Evolutionary conservation across 331 rosid genomes (phyloP), one percentile per base, ranked within the genome.

Genomic region (Quercus lobata): DNA sequence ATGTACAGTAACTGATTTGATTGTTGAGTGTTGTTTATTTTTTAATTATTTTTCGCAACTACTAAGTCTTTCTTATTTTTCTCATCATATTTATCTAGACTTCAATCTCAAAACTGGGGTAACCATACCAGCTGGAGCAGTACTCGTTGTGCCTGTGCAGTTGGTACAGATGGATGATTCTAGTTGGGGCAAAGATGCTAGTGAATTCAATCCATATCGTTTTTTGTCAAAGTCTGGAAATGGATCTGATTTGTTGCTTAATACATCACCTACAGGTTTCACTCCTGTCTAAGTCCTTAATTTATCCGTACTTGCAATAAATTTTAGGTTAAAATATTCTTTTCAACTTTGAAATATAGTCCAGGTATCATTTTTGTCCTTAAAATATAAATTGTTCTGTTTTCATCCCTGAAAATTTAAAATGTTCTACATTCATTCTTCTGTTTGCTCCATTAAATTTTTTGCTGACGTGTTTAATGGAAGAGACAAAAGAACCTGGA

Each of bases 121-220:
- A 76, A 91, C 88, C 69, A 78, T 93, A 62, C 98, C 95, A 55
- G 90, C 95, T 79, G 95, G 92, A 74, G 84, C 95, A 71, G 70
- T 84, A 57, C 68, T 91, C 63, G 95, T 90, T 83, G 92, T 85
- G 57, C 98, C 97, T n/a, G 78, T 90, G 46, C 90, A 89, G 77
- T 82, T 91, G 83, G 83, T 91, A 76, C 97, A 90, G 81, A 91
- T 82, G 85, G 92, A 93, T 79, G 85, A 32, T 83, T 85, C 82
- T 70, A 89, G 78, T 71, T 93, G 95, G 97, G 98, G 98, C 60
- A 85, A 86, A 62, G 86, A 81, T 83, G 95, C 92, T 57, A 34
- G 82, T 76, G 88, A 84, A 57, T 93, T 93, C 77, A 91, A 85
- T 83, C 98, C 97, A 17, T 88, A 84, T 77, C 90, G 97, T 3